Conservation (phyloP, 345 rosid genomes). For the Atalantia buxifolia region DNA sequence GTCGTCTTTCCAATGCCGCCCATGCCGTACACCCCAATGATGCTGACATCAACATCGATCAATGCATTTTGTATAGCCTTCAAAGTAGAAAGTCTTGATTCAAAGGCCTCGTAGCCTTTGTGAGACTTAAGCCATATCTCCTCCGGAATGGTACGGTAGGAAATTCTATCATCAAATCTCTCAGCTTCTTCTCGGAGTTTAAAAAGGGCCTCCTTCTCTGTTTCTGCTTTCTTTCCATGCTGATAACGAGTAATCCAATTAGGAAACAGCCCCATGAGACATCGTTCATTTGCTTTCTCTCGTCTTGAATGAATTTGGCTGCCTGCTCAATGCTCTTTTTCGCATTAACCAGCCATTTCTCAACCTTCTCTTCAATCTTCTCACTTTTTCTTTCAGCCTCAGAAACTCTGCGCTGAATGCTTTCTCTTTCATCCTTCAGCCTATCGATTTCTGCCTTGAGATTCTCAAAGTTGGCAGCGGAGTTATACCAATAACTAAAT, state of each 20-base stretch:
- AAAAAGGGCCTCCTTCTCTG: background rate
- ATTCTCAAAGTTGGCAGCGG: too few species aligned
- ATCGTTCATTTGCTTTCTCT: background rate
- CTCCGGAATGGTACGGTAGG: background rate
- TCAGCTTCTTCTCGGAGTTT: background rate
- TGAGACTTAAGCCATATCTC: too few species aligned
- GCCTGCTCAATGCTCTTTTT: background rate
- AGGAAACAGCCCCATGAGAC: conserved; percentile 14
- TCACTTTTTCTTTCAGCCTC: background rate
- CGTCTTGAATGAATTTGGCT: background rate
- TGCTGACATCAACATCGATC: background rate
- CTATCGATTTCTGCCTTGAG: background rate
- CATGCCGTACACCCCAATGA: conserved; percentile 14
- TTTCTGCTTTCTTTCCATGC: conserved; percentile 6
- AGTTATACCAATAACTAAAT: too few species aligned
- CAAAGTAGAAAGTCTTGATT: too few species aligned
- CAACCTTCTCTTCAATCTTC: too few species aligned
- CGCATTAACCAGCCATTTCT: background rate
- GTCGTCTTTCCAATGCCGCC: conserved; percentile 19
- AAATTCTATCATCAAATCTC: background rate
- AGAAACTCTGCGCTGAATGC: background rate
- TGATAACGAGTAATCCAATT: conserved; percentile 5
- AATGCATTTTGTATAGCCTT: background rate
- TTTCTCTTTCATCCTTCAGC: background rate
- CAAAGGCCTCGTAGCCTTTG: too few species aligned